A percentile compares a stretch with the other conserved stretches of the same genome.
Conservation (phyloP, 805 yeast genomes). For the Pachysolen tannophilus region DNA sequence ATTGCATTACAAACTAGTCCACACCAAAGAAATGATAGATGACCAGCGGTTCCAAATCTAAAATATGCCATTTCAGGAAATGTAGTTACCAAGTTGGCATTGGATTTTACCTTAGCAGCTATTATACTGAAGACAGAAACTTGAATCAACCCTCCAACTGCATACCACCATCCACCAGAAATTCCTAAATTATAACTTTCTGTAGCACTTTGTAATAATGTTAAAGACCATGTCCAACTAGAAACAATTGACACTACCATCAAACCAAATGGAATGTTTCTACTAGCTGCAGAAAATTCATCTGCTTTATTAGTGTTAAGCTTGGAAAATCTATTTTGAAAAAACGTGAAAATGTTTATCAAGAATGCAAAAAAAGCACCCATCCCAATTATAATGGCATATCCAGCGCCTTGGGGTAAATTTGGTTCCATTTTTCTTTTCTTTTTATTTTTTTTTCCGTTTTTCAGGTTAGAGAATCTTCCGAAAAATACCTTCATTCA, state of each 20-base stretch:
- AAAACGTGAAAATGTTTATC: slow-evolving; percentile 18
- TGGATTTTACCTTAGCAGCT: slow-evolving; percentile 20
- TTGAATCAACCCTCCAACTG: slow-evolving; percentile 19
- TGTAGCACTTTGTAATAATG: slow-evolving; percentile 19
- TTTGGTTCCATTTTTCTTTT: neutral
- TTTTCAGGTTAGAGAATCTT: no score
- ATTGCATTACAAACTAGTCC: slow-evolving; percentile 18
- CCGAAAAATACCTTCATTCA: no score
- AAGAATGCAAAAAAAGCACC: slow-evolving; percentile 22
- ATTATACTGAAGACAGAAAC: slow-evolving; percentile 20
- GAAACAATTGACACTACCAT: slow-evolving; percentile 17
- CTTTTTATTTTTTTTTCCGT: neutral
- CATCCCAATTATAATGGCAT: slow-evolving; percentile 25
- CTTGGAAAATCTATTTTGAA: slow-evolving; percentile 11
- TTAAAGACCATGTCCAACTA: slow-evolving; percentile 23
- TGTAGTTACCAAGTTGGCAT: slow-evolving; percentile 21
- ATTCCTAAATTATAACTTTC: slow-evolving; percentile 17
- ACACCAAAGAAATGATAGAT: slow-evolving; percentile 18
- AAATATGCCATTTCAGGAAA: slow-evolving; percentile 22
- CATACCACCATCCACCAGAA: slow-evolving; percentile 20
- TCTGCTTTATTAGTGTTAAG: slow-evolving; percentile 16
- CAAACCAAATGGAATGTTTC: slow-evolving; percentile 13
- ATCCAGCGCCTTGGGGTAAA: slow-evolving; percentile 18
- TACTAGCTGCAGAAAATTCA: slow-evolving; percentile 17
- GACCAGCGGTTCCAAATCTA: slow-evolving; percentile 23